phyloP scores from a whole-genome alignment of 192 early-diverging fungal genomes.

The Entomortierella beljakovae region DNA sequence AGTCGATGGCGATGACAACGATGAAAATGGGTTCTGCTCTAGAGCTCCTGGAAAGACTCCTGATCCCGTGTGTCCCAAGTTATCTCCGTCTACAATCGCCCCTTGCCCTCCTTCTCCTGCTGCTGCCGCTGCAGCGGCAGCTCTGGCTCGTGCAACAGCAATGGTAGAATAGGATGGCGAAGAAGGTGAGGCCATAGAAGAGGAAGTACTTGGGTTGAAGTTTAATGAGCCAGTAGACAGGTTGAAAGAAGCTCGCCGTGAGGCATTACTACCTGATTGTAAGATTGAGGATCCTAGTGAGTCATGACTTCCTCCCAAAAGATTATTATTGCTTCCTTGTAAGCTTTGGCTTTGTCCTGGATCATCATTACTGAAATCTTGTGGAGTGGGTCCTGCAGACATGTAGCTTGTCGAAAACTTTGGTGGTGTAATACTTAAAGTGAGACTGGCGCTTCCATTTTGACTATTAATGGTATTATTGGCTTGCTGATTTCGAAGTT shows the following conservation, averaged over 20 bases:
- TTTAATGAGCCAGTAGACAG: conserved; percentile 32
- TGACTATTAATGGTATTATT: background rate
- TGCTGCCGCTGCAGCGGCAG: conserved; percentile 18
- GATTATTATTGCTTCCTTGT: conserved; percentile 4
- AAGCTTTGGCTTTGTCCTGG: conserved; percentile 13
- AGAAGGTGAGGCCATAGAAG: conserved; percentile 40
- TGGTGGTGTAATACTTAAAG: conserved; percentile 47
- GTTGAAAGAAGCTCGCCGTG: conserved; percentile 24
- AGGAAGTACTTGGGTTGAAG: conserved; percentile 14
- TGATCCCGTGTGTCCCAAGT: conserved; percentile 15
- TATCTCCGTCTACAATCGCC: background rate
- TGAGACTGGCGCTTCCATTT: conserved; percentile 10
- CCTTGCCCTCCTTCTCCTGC: conserved; percentile 21
- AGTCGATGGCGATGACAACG: background rate
- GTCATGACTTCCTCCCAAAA: conserved; percentile 13
- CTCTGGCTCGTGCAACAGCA: conserved; percentile 47
- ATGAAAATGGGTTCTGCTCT: conserved; percentile 6
- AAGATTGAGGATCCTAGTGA: conserved; percentile 23
- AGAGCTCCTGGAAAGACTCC: conserved; percentile 35
- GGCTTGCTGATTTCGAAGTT: conserved; percentile 7
- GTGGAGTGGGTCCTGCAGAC: background rate
- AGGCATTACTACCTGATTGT: background rate
- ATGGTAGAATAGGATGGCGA: conserved; percentile 53
- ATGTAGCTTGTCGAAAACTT: conserved; percentile 1
- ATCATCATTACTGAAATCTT: background rate